These are phyloP conservation scores for Oenanthe javanica DNA, from an alignment of 140 eudicot species.

Conservation along the genomic window DNA sequence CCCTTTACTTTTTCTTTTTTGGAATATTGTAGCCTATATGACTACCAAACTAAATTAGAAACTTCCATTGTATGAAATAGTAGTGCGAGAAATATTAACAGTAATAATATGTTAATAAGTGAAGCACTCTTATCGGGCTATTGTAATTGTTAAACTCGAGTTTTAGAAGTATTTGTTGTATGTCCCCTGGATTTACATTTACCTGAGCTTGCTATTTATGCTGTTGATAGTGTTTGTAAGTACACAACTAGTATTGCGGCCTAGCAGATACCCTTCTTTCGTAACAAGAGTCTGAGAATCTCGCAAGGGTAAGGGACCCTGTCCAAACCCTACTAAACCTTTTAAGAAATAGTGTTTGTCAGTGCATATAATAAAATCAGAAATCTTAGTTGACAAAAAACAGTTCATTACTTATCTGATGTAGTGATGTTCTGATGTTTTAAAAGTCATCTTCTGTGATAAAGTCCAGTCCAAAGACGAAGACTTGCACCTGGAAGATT, in stretches of 20 bases:
- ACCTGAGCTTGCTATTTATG: not conserved
- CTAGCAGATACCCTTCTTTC: not conserved
- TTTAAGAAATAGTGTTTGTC: not conserved
- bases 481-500: conserved; percentile 8
- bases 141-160: not conserved
- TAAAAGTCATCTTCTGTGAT: conserved; percentile 7
- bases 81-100: not conserved
- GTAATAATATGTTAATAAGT: not conserved
- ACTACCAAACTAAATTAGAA: not conserved
- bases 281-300: not conserved
- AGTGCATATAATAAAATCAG: not conserved
- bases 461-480: conserved; percentile 12
- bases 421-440: not conserved
- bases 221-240: not conserved
- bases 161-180: not conserved
- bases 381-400: conserved; percentile 4
- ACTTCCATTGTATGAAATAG: not conserved
- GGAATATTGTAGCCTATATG: not conserved
- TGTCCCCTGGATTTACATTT: not conserved
- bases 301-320: not conserved
- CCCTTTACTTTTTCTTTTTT: not conserved
- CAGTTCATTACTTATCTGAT: not conserved
- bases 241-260: not conserved
- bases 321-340: not conserved
- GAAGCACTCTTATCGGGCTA: not conserved